Evolutionary conservation across 306 rosid species (phyloP).

Genomic region (Quercus rubra): DNA sequence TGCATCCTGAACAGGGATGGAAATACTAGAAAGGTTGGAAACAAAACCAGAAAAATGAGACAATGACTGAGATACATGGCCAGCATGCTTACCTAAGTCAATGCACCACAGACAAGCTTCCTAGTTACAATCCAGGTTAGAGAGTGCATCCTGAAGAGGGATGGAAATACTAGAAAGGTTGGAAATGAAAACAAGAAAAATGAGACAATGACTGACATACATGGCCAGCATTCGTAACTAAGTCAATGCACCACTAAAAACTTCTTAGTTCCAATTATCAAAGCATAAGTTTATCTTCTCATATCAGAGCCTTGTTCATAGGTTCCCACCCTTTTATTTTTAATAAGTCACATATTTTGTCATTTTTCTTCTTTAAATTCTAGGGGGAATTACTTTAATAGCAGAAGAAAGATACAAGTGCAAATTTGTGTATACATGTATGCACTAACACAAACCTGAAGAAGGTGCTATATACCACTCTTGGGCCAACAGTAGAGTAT

Average conservation of each 20-base stretch:
- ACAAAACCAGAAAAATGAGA: no score
- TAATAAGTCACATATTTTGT: background rate
- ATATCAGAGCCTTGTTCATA: background rate
- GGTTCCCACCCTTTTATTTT: background rate
- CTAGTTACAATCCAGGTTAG: no score
- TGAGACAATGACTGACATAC: background rate
- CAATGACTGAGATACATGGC: no score
- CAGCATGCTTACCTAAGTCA: no score
- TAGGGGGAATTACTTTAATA: background rate
- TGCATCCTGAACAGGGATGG: no score
- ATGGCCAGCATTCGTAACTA: background rate
- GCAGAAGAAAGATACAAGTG: background rate
- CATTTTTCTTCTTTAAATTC: background rate
- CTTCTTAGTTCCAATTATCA: background rate
- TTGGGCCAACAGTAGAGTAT: constrained; percentile 39
- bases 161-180: no score
- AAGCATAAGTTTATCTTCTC: background rate
- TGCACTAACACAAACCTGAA: constrained; percentile 48
- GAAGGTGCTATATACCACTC: constrained; percentile 35
- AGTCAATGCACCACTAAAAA: background rate
- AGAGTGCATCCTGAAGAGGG: no score
- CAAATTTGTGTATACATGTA: background rate
- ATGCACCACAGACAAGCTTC: no score
- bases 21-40: no score
- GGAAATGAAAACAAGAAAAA: no score